Evolutionary conservation across 2,329 filamentous ascomycete genomes (phyloP), one percentile per base, ranked within the genome.

Genomic region (Colletotrichum spaethianum): DNA sequence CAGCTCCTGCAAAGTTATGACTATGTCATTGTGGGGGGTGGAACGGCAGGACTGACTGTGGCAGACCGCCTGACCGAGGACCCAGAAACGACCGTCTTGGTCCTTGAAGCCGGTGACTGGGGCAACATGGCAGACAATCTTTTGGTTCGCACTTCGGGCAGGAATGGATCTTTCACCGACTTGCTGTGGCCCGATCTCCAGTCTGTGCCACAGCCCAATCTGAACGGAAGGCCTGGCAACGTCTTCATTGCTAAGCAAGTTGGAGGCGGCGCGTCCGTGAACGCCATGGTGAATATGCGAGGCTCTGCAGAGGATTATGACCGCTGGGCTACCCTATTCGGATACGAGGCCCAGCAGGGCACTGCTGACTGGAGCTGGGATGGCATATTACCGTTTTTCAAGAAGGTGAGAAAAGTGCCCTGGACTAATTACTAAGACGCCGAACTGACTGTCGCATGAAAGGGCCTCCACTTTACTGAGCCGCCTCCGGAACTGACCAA

Each of bases 311-410:
- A 75, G 55, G 70, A 74, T 38, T 73, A 73, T 61, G 72, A 75
- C 59, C 77, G 79, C 26, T 83, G 81, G 80, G 79, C 78, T 1
- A 74, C 73, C 46, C 79, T 83, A 59, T 77, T 81, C 2, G 85
- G 83, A 12, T 86, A 84, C 84, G 79, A 77, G 12, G 57, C 65
- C 7, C 50, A 63, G 44, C 42, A 68, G 59, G 61, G 65, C 31
- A 48, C 62, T 23, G 78, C 77, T 3, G 72, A 75, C 38, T 86
- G 83, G 79, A 77, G 83, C 18, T 80, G 78, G 79, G 67, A 77
- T 38, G 70, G 76, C 36, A 57, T 88, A 16, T 76, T 84, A 1
- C 84, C 83, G 0, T 87, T 85, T 55, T 83, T 87, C 70, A 82
- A 80, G 46, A 86, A 86, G 76, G 83, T 82, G 53, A 70, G 31